Percentiles rank a stretch among this genome's conserved stretches.
Evolutionary conservation across 208 protist genomes (phyloP).

Genomic region (Trypanosoma vivax): DNA sequence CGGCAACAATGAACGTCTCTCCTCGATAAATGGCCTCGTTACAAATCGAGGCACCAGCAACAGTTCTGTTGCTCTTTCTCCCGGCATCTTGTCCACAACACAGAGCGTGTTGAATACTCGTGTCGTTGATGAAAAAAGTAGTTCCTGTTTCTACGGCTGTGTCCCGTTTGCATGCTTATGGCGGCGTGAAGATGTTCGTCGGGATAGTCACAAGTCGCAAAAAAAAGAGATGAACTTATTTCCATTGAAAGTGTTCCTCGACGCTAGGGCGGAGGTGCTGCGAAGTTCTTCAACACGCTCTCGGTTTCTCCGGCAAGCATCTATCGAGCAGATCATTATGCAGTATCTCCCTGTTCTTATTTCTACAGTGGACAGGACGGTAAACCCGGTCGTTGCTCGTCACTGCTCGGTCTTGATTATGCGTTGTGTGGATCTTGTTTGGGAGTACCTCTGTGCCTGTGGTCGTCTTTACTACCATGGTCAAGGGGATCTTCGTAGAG

Average conservation of each 20-base stretch:
- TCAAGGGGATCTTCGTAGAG: background rate
- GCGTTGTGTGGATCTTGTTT: conserved; percentile 44
- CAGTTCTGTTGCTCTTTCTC: too few species aligned
- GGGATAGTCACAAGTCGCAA: background rate
- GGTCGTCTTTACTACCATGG: background rate
- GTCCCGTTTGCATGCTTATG: background rate
- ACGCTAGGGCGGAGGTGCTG: conserved; percentile 10
- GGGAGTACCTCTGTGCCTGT: conserved; percentile 17
- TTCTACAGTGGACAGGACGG: conserved; percentile 44
- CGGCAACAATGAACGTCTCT: too few species aligned
- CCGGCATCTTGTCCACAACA: too few species aligned
- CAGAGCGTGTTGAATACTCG: too few species aligned
- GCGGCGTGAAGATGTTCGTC: background rate
- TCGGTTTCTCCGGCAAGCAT: conserved; percentile 4
- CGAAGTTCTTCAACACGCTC: conserved; percentile 2
- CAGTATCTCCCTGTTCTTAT: conserved; percentile 43
- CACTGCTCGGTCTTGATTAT: conserved; percentile 61
- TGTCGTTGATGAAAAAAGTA: too few species aligned
- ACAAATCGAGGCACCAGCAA: too few species aligned
- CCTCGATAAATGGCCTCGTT: too few species aligned
- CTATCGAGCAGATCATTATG: conserved; percentile 29
- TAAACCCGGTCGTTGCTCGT: conserved; percentile 62
- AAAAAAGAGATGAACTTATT: background rate
- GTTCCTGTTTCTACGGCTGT: background rate
- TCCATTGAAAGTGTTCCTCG: background rate